These are phyloP conservation scores for Alternaria arbusti DNA, from an alignment of 2,329 filamentous ascomycete species.

Conservation along the genomic window DNA sequence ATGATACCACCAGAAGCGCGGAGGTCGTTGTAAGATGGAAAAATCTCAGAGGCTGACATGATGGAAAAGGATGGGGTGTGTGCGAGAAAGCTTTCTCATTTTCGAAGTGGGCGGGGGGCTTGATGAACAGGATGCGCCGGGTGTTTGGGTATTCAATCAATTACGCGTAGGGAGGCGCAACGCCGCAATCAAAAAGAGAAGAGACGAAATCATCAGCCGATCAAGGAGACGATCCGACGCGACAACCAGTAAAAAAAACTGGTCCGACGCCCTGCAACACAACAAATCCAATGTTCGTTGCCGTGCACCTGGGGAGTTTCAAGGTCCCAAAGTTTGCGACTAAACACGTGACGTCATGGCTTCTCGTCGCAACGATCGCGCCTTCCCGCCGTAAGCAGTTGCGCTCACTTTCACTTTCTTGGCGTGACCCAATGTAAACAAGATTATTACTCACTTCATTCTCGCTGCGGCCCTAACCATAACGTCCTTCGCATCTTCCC, in stretches of 20 bases:
- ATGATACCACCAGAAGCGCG: background rate
- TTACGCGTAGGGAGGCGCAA: background rate
- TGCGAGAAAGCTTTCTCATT: background rate
- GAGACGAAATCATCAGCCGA: background rate
- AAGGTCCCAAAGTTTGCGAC: background rate
- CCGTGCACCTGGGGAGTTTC: background rate
- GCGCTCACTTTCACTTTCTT: background rate
- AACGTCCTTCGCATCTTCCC: constrained; percentile 46
- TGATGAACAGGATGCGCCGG: background rate
- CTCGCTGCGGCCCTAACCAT: constrained; percentile 28
- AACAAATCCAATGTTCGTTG: fast-evolving
- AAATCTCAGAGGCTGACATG: background rate
- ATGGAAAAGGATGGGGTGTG: background rate
- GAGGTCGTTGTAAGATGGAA: background rate
- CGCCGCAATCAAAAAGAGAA: background rate
- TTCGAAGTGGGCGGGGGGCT: background rate
- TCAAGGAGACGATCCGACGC: background rate
- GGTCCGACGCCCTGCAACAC: background rate
- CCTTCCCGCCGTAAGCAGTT: background rate
- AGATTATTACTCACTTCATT: background rate
- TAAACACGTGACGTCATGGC: background rate
- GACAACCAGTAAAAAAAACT: background rate
- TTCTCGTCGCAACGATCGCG: background rate
- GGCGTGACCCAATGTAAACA: background rate
- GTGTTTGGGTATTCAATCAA: background rate